Percentiles rank a stretch among this genome's conserved stretches.
These are phyloP conservation scores for Areca catechu DNA, from an alignment of 176 grass and related monocot genomes.

Conservation along the genomic window DNA sequence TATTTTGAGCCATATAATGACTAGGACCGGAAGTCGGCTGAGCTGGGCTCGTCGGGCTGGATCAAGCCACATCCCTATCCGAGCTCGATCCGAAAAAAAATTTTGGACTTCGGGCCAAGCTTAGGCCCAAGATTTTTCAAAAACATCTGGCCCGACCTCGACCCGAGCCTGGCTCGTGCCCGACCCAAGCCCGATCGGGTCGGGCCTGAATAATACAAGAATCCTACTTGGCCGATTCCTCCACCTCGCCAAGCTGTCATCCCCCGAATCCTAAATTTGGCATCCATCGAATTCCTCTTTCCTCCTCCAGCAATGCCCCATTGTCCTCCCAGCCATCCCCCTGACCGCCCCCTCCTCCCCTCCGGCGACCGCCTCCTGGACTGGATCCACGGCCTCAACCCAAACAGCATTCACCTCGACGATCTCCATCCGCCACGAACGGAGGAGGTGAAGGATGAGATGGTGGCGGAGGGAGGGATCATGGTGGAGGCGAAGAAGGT, in stretches of 20 bases:
- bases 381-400: slow-evolving; percentile 60
- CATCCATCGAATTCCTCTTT: slow-evolving; percentile 1
- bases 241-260: neutral
- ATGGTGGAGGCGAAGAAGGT: slow-evolving; percentile 72
- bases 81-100: too few relatives aligned
- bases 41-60: too few relatives aligned
- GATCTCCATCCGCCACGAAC: slow-evolving; percentile 42
- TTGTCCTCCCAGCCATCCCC: slow-evolving; percentile 52
- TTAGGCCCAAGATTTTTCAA: too few relatives aligned
- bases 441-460: neutral
- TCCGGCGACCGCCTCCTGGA: slow-evolving; percentile 44
- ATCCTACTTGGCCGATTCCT: neutral
- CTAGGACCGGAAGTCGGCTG: too few relatives aligned
- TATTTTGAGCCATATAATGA: too few relatives aligned
- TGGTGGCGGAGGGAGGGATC: slow-evolving; percentile 21
- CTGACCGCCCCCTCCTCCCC: slow-evolving; percentile 24
- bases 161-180: too few relatives aligned
- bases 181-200: too few relatives aligned
- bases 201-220: too few relatives aligned
- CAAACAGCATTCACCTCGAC: slow-evolving; percentile 59
- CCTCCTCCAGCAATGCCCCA: slow-evolving; percentile 38
- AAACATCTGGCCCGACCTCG: too few relatives aligned
- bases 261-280: neutral
- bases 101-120: too few relatives aligned
- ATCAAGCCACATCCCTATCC: too few relatives aligned